These are phyloP conservation scores for Lactifluus piperatus DNA, from an alignment of 768 basidiomycete species.

Conservation along the genomic window DNA sequence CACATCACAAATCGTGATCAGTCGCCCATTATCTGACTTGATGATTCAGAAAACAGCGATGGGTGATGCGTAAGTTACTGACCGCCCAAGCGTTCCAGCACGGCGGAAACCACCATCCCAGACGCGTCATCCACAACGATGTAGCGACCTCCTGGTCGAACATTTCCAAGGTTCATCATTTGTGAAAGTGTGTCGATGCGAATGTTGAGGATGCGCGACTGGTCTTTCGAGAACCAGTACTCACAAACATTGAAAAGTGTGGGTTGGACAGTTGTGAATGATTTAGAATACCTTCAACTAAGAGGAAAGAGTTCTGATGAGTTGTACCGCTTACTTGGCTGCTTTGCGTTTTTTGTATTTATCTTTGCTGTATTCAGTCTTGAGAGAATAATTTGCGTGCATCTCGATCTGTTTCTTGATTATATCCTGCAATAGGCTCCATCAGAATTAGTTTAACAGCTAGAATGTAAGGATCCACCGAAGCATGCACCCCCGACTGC, in stretches of 20 bases:
- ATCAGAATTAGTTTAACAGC: background rate
- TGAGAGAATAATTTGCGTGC: constrained; percentile 85
- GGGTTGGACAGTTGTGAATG: constrained; percentile 81
- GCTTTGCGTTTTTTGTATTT: constrained; percentile 97
- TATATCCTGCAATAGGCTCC: constrained; percentile 57
- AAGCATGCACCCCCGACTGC: constrained; percentile 70
- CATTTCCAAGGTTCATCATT: constrained; percentile 73
- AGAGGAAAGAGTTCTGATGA: background rate
- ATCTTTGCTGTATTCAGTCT: constrained; percentile 98
- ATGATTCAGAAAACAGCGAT: background rate
- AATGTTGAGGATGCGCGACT: constrained; percentile 70
- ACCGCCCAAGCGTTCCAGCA: constrained; percentile 86
- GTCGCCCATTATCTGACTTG: constrained; percentile 58
- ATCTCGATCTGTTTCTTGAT: constrained; percentile 90
- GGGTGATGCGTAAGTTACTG: constrained; percentile 15
- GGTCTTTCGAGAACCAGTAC: constrained; percentile 84
- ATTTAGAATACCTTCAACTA: constrained; percentile 66
- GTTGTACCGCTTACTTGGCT: constrained; percentile 62
- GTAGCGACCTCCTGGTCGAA: constrained; percentile 81
- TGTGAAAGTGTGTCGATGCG: constrained; percentile 86
- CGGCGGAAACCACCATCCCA: constrained; percentile 76
- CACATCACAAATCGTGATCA: constrained; percentile 79
- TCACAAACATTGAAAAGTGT: constrained; percentile 81
- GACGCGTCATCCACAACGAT: constrained; percentile 89
- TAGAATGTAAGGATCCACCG: constrained; percentile 35